Conservation (phyloP, 345 rosid genomes). For the Linum lewisii region DNA sequence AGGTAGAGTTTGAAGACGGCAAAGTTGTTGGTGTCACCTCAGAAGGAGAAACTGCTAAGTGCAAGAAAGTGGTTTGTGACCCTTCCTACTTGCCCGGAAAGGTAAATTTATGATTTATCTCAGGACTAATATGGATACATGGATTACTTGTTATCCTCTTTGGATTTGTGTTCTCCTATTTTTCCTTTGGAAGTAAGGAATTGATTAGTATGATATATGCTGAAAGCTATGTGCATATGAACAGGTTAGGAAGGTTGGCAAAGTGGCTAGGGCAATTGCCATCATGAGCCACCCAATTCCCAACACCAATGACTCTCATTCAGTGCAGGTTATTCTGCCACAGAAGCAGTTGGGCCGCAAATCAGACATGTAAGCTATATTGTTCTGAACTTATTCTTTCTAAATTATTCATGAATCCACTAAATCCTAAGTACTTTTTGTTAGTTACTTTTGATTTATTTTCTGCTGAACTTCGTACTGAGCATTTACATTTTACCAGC, state of each 20-base stretch:
- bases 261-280: conserved; percentile 85
- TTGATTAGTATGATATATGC: conserved; percentile 9
- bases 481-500: too few species aligned
- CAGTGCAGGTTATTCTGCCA: conserved; percentile 88
- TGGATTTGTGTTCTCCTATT: not conserved
- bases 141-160: not conserved
- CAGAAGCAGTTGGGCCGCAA: conserved; percentile 91
- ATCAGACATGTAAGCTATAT: conserved; percentile 66
- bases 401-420: not conserved
- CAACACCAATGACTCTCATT: conserved; percentile 75
- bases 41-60: conserved; percentile 96
- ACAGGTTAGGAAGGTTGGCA: conserved; percentile 80
- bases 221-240: conserved; percentile 13
- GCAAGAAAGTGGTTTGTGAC: conserved; percentile 96
- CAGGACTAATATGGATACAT: not conserved
- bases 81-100: conserved; percentile 82
- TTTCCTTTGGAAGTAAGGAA: not conserved
- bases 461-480: too few species aligned
- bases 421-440: too few species aligned
- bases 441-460: too few species aligned
- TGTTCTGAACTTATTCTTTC: not conserved
- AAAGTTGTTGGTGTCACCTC: conserved; percentile 85
- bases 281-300: conserved; percentile 98
- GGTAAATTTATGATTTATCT: conserved; percentile 35
- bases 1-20: conserved; percentile 88